Evolutionary conservation across 2,329 filamentous ascomycete species (phyloP).

Genomic region (Venturia aucupariae): DNA sequence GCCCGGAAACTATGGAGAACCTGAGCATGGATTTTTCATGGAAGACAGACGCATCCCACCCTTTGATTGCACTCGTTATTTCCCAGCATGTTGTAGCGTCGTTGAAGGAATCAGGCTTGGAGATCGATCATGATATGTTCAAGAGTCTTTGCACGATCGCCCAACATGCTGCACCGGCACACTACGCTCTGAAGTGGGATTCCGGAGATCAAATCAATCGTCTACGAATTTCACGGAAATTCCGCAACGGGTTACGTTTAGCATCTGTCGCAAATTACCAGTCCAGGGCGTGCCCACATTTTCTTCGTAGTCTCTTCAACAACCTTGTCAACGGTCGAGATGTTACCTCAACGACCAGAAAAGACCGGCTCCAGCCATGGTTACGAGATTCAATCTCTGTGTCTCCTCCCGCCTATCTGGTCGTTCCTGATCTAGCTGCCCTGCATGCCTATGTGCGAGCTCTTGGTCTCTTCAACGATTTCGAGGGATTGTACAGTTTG

Average conservation of each 20-base stretch:
- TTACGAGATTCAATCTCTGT: neutral
- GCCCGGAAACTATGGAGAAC: neutral
- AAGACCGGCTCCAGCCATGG: neutral
- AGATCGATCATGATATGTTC: neutral
- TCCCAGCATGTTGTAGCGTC: neutral
- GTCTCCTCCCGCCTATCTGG: slow-evolving; percentile 23
- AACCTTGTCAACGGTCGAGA: neutral
- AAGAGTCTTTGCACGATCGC: neutral
- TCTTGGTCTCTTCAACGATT: slow-evolving; percentile 52
- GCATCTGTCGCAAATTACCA: neutral
- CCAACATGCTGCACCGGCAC: neutral
- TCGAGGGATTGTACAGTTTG: slow-evolving; percentile 47
- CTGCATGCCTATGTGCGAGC: slow-evolving; percentile 54
- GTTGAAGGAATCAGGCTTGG: neutral
- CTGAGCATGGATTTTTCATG: neutral
- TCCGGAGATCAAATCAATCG: neutral
- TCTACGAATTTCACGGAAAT: neutral
- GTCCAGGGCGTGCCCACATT: neutral
- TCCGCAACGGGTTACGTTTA: neutral
- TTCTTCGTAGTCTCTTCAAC: neutral
- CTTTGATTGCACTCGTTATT: neutral
- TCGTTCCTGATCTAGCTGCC: slow-evolving; percentile 37
- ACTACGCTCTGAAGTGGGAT: neutral
- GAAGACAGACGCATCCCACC: neutral
- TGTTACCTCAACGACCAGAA: neutral